Conservation (phyloP, 306 rosid species). For the Castanea sativa region DNA sequence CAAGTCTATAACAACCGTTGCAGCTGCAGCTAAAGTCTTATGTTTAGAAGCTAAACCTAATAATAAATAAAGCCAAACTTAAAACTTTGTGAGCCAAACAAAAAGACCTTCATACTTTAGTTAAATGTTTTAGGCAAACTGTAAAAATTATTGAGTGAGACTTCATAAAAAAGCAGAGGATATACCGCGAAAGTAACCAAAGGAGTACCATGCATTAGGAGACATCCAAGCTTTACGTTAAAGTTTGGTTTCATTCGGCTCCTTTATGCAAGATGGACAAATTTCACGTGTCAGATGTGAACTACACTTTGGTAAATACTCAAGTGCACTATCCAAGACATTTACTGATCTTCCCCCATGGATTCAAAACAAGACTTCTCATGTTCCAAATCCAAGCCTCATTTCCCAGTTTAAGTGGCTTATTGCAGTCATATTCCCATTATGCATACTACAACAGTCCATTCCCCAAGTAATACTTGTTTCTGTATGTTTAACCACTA, state of each 20-base stretch:
- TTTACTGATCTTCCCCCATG: not conserved
- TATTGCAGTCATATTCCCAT: not conserved
- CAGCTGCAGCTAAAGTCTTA: not conserved
- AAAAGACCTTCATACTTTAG: not conserved
- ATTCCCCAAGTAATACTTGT: not conserved
- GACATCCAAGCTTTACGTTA: not conserved
- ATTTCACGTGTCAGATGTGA: too few species aligned
- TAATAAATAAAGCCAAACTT: not conserved
- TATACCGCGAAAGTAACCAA: not conserved
- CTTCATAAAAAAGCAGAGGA: not conserved
- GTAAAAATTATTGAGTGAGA: not conserved
- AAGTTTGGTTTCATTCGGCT: too few species aligned
- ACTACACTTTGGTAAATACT: not conserved
- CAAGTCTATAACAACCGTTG: not conserved
- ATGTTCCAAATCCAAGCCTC: not conserved
- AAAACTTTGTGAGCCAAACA: slow-evolving; percentile 1
- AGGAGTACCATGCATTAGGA: not conserved
- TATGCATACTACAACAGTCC: too few species aligned
- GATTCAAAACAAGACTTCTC: not conserved
- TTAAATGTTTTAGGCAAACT: not conserved
- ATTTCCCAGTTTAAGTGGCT: not conserved
- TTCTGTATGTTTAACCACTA: not conserved
- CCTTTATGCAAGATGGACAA: too few species aligned
- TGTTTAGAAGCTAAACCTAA: not conserved
- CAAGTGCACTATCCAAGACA: not conserved